phyloP scores from a whole-genome alignment of 1,284 basidiomycete species.

The Coniferiporia weirii region DNA sequence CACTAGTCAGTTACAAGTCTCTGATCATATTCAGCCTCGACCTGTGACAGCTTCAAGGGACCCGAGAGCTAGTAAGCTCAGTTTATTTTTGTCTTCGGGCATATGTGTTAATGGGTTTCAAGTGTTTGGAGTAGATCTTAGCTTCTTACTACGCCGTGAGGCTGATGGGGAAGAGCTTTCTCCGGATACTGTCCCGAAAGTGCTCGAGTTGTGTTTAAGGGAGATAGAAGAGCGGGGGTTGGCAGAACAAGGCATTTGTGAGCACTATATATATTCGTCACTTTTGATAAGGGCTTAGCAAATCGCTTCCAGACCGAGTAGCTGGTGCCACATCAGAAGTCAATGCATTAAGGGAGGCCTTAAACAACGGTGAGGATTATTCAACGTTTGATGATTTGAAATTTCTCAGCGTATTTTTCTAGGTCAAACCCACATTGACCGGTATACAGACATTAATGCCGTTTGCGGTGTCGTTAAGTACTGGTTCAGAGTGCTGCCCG shows the following conservation, averaged over 20 bases:
- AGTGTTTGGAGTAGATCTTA: constrained; percentile 78
- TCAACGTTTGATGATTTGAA: background rate
- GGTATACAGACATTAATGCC: constrained; percentile 68
- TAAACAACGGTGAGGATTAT: constrained; percentile 54
- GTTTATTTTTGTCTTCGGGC: background rate
- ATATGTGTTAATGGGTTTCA: background rate
- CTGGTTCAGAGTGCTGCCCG: constrained; percentile 77
- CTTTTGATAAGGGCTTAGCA: constrained; percentile 1
- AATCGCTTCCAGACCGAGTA: constrained; percentile 55
- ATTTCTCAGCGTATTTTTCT: background rate
- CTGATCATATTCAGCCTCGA: constrained; percentile 59
- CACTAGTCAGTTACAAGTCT: constrained; percentile 59
- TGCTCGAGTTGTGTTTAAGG: constrained; percentile 57
- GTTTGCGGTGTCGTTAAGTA: constrained; percentile 77
- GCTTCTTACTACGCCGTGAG: constrained; percentile 64
- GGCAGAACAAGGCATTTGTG: constrained; percentile 78
- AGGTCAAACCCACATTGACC: constrained; percentile 58
- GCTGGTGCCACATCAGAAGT: constrained; percentile 73
- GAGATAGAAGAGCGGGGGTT: constrained; percentile 74
- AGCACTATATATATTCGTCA: constrained; percentile 26
- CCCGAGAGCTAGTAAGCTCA: constrained; percentile 56
- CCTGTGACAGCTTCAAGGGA: constrained; percentile 40
- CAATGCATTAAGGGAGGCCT: constrained; percentile 60
- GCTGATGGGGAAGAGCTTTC: constrained; percentile 41
- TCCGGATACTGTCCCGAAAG: constrained; percentile 55